A percentile compares a stretch with the other conserved stretches of the same genome.
These are phyloP conservation scores for Sugiyamaella floridensis DNA, from an alignment of 805 yeast species.

Conservation along the genomic window DNA sequence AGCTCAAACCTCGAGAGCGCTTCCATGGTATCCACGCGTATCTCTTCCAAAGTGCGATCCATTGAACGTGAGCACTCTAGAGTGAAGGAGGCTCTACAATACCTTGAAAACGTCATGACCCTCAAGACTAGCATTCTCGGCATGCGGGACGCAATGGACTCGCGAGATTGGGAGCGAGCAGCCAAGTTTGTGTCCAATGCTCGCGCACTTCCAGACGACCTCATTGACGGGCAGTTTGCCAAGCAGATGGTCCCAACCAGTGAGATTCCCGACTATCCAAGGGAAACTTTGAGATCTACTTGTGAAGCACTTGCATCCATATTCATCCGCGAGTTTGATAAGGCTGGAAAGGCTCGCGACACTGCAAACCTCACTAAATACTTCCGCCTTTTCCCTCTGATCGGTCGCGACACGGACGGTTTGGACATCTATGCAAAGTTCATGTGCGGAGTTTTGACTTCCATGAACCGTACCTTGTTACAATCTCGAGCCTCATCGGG, in stretches of 20 bases:
- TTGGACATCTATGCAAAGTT: constrained; percentile 76
- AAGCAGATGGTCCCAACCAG: constrained; percentile 76
- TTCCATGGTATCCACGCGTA: constrained; percentile 54
- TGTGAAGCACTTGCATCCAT: constrained; percentile 47
- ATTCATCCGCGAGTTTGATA: constrained; percentile 57
- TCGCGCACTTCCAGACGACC: constrained; percentile 44
- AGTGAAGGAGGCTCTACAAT: constrained; percentile 53
- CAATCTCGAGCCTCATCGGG: constrained; percentile 7
- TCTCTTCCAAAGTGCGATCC: constrained; percentile 62
- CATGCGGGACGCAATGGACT: constrained; percentile 61
- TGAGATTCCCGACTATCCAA: constrained; percentile 77
- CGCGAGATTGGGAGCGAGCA: constrained; percentile 68
- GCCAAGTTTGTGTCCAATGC: constrained; percentile 58
- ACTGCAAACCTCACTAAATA: constrained; percentile 67
- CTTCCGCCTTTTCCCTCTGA: constrained; percentile 82
- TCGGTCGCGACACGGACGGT: constrained; percentile 66
- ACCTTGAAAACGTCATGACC: constrained; percentile 58
- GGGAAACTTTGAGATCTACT: constrained; percentile 50
- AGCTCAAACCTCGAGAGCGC: constrained; percentile 51
- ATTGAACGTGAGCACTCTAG: constrained; percentile 65
- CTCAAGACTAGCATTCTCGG: constrained; percentile 59
- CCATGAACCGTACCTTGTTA: constrained; percentile 65
- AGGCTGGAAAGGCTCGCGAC: constrained; percentile 60
- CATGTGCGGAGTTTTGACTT: constrained; percentile 76
- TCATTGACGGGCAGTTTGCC: constrained; percentile 63